Evolutionary conservation across 345 rosid genomes (phyloP), one percentile per base, ranked within the genome.

Genomic region (Euphorbia lathyris): DNA sequence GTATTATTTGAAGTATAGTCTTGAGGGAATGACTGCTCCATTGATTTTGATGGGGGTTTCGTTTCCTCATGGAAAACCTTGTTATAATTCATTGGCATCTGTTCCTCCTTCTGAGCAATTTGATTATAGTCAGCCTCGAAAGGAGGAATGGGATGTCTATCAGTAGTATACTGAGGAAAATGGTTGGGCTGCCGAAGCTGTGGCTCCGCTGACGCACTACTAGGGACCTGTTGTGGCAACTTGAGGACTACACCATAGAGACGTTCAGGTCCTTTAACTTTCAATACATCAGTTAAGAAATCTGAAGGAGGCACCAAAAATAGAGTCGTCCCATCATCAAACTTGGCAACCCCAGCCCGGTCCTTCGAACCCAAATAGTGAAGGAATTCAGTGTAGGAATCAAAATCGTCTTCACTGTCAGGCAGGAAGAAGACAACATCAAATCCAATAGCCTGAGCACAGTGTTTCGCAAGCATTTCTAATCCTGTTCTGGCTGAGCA

Each of bases 401-500:
- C 96, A 70, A 95, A 95, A 80, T 95, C 97, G 19, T 92, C 91
- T 84, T 92, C 97, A 19, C 97, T 85, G 68, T 95, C 97, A 1
- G 99, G 99, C 82, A 92, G 82, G 86, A 95, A 95, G 86, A 78
- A 92, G 71, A 92, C 90, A 45, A 90, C 82, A 51, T 92, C 98
- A 69, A 90, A 88, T 55, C 93, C 92, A 69, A 83, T 74, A 34
- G 97, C 90, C 80, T 90, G 96, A 4, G 82, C 78, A 74, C 84
- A 87, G 75, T 92, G 98, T 77, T 87, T 87, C 30, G 96, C 76
- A 7, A 95, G 97, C 89, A 89, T 85, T 83, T 95, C 99, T 86
- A 95, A 73, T 73, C 99, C 97, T 22, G 99, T 95, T 81, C 97
- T 84, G 72, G 99, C 99, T 22, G 99, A 92, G 81, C 99, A 95